A percentile compares a stretch with the other conserved stretches of the same genome.
Evolutionary conservation across 2,329 filamentous ascomycete species (phyloP).

Genomic region (Peltaster fructicola): DNA sequence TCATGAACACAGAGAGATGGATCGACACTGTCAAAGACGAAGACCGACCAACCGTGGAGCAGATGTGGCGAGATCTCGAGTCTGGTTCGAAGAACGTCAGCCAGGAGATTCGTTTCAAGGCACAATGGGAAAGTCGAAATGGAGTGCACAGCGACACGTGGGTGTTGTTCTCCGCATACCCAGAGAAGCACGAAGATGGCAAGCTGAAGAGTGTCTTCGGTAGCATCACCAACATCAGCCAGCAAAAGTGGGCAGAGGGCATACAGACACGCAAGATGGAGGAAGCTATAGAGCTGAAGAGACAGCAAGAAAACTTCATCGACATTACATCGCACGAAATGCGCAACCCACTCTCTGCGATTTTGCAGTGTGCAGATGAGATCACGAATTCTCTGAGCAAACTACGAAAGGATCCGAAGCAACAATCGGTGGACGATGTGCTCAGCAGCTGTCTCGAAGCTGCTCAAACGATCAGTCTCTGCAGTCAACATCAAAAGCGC

Average conservation of each 20-base stretch:
- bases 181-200: conserved; percentile 47
- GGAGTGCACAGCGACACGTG: conserved; percentile 49
- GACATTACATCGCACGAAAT: conserved; percentile 28
- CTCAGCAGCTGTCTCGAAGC: conserved; percentile 49
- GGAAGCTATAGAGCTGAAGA: conserved; percentile 65
- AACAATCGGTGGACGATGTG: no score
- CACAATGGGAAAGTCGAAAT: conserved; percentile 42
- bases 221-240: conserved; percentile 69
- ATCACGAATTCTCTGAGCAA: conserved; percentile 39
- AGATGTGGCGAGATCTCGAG: conserved; percentile 46
- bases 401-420: conserved; percentile 10
- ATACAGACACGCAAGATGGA: conserved; percentile 61
- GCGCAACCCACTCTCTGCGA: conserved; percentile 56
- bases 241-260: conserved; percentile 70
- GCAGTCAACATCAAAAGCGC: conserved; percentile 62
- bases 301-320: conserved; percentile 40
- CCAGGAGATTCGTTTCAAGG: conserved; percentile 60
- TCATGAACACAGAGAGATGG: conserved; percentile 44
- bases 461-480: conserved; percentile 60
- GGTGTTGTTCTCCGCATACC: conserved; percentile 61
- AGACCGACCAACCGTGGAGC: conserved; percentile 41
- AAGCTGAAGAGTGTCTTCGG: conserved; percentile 59
- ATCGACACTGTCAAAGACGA: conserved; percentile 54
- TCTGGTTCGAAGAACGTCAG: conserved; percentile 45
- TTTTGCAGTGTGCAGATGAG: conserved; percentile 61